phyloP scores from a whole-genome alignment of 2,329 filamentous ascomycete genomes.

The Penicillium sp. region DNA sequence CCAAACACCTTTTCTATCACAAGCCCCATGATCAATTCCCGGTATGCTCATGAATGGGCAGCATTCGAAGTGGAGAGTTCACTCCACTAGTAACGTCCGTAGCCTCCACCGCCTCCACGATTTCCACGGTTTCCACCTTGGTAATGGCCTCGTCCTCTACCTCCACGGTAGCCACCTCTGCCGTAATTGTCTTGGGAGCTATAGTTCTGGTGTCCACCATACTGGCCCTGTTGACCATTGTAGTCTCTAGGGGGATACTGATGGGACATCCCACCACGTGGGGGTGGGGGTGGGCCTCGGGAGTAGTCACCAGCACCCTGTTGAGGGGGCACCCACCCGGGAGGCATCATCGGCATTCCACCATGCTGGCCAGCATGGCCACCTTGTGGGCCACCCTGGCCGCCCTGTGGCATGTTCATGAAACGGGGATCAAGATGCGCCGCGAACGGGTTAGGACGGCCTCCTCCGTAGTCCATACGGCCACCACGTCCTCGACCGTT shows the following conservation, averaged over 20 bases:
- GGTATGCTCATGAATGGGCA: neutral
- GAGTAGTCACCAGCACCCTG: constrained; percentile 33
- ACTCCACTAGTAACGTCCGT: constrained; percentile 37
- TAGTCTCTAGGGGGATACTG: constrained; percentile 16
- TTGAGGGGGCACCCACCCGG: constrained; percentile 36
- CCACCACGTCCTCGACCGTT: constrained; percentile 49
- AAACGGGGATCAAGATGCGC: constrained; percentile 50
- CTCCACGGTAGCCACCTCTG: constrained; percentile 25
- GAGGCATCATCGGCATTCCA: constrained; percentile 31
- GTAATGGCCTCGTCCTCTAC: constrained; percentile 26
- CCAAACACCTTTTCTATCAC: neutral
- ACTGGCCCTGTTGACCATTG: constrained; percentile 25
- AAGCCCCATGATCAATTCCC: neutral
- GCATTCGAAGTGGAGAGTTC: neutral
- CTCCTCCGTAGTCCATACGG: constrained; percentile 55
- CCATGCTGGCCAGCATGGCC: constrained; percentile 18
- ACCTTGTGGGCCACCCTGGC: constrained; percentile 24
- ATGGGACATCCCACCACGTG: constrained; percentile 33
- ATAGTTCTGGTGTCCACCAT: constrained; percentile 26
- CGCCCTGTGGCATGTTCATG: constrained; percentile 30
- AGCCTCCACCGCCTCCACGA: constrained; percentile 21
- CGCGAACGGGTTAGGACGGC: constrained; percentile 48
- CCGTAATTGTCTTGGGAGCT: constrained; percentile 20
- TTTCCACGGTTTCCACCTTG: constrained; percentile 26
- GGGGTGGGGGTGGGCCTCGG: constrained; percentile 41